A percentile compares a stretch with the other conserved stretches of the same genome.
Conservation (phyloP, 202 grass and related monocot species). For the Zoysia matrella region DNA sequence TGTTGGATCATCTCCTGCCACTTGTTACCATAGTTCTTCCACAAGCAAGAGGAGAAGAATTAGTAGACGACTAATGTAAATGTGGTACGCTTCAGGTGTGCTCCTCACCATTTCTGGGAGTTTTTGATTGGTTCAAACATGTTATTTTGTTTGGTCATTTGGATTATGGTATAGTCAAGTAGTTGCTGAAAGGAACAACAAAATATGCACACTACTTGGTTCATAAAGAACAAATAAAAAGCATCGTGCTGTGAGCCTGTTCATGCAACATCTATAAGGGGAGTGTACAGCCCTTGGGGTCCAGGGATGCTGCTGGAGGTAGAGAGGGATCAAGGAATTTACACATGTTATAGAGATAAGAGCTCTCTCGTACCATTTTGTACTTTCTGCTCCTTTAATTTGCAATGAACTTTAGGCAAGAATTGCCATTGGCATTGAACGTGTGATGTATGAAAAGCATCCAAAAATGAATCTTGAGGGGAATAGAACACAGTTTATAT, state of each 20-base stretch:
- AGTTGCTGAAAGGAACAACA: slow-evolving; percentile 49
- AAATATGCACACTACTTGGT: slow-evolving; percentile 53
- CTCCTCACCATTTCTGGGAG: too few relatives aligned
- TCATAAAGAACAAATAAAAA: slow-evolving; percentile 46
- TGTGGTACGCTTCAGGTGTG: too few relatives aligned
- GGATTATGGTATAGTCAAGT: slow-evolving; percentile 61
- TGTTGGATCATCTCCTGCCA: slow-evolving; percentile 62
- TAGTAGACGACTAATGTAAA: slow-evolving; percentile 53
- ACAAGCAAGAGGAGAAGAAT: slow-evolving; percentile 86
- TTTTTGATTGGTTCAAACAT: too few relatives aligned
- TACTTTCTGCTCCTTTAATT: slow-evolving; percentile 41
- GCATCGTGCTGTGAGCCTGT: slow-evolving; percentile 35
- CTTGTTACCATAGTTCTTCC: slow-evolving; percentile 60
- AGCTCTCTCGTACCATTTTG: slow-evolving; percentile 56
- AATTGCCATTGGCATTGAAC: slow-evolving; percentile 37
- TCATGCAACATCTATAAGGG: slow-evolving; percentile 36
- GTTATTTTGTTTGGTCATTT: slow-evolving; percentile 47
- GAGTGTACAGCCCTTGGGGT: too few relatives aligned
- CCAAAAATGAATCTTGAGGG: slow-evolving; percentile 19
- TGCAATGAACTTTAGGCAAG: slow-evolving; percentile 48
- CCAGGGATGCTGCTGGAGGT: not conserved
- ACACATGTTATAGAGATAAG: slow-evolving; percentile 52
- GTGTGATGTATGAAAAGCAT: slow-evolving; percentile 24
- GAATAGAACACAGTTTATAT: slow-evolving; percentile 42
- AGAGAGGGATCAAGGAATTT: slow-evolving; percentile 46